Conservation (phyloP, 371 early-diverging fungal species). For the Mortierella sp. region DNA sequence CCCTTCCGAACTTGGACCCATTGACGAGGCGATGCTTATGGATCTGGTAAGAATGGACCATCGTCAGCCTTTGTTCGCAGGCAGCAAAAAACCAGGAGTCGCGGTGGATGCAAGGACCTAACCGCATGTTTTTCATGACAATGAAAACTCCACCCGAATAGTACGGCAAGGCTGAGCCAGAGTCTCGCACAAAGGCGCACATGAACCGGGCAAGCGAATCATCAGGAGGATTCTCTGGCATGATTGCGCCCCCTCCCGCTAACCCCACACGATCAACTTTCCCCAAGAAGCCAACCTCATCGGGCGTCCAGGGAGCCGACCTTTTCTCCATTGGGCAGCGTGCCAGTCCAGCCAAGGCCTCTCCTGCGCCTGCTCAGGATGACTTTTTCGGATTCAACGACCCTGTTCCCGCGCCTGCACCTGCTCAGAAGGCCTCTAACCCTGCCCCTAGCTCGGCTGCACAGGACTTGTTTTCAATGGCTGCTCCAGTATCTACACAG, state of each 20-base stretch:
- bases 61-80: not conserved
- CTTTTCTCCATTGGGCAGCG: slow-evolving; percentile 53
- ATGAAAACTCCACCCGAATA: not conserved
- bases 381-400: slow-evolving; percentile 50
- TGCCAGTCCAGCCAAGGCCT: slow-evolving; percentile 17
- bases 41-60: slow-evolving; percentile 30
- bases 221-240: slow-evolving; percentile 41
- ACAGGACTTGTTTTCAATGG: slow-evolving; percentile 46
- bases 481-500: slow-evolving; percentile 28
- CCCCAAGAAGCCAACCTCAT: slow-evolving; percentile 35
- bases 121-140: not conserved
- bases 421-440: slow-evolving; percentile 22
- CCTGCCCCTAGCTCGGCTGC: slow-evolving; percentile 7
- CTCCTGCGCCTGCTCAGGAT: slow-evolving; percentile 26
- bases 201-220: slow-evolving; percentile 32
- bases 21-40: slow-evolving; percentile 58
- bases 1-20: slow-evolving; percentile 71
- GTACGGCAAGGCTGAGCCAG: slow-evolving; percentile 35
- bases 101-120: not conserved
- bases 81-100: not conserved
- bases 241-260: slow-evolving; percentile 42
- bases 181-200: slow-evolving; percentile 31
- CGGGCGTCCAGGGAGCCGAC: slow-evolving; percentile 57
- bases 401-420: slow-evolving; percentile 35
- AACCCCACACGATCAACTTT: slow-evolving; percentile 35